Percentiles rank a stretch among this genome's conserved stretches.
These are phyloP conservation scores for Hibiscus mutabilis DNA, from an alignment of 345 rosid species.

Conservation along the genomic window DNA sequence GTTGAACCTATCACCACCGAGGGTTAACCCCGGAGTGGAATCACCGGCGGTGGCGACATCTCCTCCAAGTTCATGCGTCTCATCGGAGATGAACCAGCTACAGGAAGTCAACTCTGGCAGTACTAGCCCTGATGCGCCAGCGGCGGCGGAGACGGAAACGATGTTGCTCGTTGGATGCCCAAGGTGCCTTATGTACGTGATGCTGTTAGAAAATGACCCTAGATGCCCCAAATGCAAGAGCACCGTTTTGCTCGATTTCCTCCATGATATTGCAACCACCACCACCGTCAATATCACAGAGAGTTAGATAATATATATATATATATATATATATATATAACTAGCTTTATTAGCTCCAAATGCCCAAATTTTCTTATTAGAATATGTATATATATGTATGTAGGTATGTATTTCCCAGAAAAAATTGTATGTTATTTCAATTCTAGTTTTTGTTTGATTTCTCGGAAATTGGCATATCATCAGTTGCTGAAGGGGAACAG, in stretches of 20 bases:
- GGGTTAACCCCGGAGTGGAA: conserved; percentile 37
- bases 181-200: conserved; percentile 82
- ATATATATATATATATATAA: too few relatives aligned
- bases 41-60: conserved; percentile 40
- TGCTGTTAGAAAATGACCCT: conserved; percentile 75
- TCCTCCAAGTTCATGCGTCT: conserved; percentile 86
- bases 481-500: neutral
- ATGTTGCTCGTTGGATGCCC: conserved; percentile 94
- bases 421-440: neutral
- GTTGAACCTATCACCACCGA: conserved; percentile 84
- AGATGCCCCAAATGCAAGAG: conserved; percentile 86
- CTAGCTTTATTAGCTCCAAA: conserved; percentile 10
- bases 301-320: too few relatives aligned
- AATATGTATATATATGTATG: too few relatives aligned
- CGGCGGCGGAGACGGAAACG: conserved; percentile 20
- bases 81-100: conserved; percentile 43
- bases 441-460: neutral
- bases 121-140: neutral
- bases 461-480: too few relatives aligned
- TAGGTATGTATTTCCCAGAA: neutral
- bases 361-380: conserved; percentile 22
- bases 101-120: neutral
- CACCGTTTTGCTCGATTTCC: conserved; percentile 76
- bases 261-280: conserved; percentile 35
- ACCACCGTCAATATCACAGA: conserved; percentile 24